Conservation (phyloP, 768 basidiomycete species). For the Melanogaster broomeanus region DNA sequence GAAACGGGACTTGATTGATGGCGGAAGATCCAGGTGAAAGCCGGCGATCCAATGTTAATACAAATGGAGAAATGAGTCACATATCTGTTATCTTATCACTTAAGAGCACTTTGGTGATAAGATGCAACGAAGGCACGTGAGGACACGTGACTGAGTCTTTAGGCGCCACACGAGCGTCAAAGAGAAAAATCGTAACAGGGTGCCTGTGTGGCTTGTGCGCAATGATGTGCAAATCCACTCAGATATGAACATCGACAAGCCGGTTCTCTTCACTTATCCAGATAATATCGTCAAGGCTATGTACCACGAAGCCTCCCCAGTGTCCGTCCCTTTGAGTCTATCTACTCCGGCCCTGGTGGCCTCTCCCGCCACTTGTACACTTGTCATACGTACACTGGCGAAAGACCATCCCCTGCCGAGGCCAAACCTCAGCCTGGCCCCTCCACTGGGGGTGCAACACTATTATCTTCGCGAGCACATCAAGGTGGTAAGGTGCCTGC, state of each 20-base stretch:
- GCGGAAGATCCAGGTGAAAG: too few relatives aligned
- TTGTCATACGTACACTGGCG: background rate
- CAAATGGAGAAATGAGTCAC: too few relatives aligned
- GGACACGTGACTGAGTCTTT: too few relatives aligned
- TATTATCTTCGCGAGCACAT: background rate
- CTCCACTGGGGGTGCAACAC: background rate
- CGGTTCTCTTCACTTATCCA: background rate
- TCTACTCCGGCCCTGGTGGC: background rate
- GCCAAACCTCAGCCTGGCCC: background rate
- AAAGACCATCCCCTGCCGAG: background rate
- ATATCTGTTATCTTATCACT: too few relatives aligned
- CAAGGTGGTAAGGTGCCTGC: background rate
- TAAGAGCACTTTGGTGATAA: too few relatives aligned
- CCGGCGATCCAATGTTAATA: too few relatives aligned
- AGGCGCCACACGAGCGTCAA: too few relatives aligned
- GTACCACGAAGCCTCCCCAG: background rate
- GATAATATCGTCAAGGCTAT: background rate
- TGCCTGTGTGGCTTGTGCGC: too few relatives aligned
- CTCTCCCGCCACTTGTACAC: background rate
- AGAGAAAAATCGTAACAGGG: too few relatives aligned
- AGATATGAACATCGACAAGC: background rate
- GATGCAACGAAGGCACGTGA: too few relatives aligned
- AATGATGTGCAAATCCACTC: background rate
- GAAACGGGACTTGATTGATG: too few relatives aligned
- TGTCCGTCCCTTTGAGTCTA: background rate